Base-by-base conservation (phyloP, 2,329 filamentous ascomycete genomes). In the Fusarium sp. region DNA sequence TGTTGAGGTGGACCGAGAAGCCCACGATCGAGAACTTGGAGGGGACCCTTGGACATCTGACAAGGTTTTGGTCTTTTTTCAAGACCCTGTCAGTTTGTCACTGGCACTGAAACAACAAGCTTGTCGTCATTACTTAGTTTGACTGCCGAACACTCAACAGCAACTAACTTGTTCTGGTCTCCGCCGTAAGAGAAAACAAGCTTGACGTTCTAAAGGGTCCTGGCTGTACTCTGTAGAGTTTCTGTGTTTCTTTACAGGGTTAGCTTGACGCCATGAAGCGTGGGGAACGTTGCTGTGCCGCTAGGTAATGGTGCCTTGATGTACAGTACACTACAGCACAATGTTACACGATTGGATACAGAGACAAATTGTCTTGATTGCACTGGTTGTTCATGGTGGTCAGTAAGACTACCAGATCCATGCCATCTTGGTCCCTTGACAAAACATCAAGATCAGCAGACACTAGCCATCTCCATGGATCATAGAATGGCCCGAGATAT, bases 241-340 rank as follows among this genome's bases (percentile, higher is more conserved):
- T 50, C 45, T 15, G 11, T 51, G 6, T 25, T 49, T 45, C 55
- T 66, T 59, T 14, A 24, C 42, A 18, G 42, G 22, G 8, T 46
- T 40, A 54, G 68, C 69, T 72, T 45, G 47, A 70, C 65, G 54
- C 60, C 51, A 44, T 68, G 63, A 47, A 72, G 62, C 63, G 70
- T 63, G 65, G 72, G 65, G 66, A 73, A 59, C 46, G 29, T 34
- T 45, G 43, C 50, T 43, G 34, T 53, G 50, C 50, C 34, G 50
- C 50, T 53, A 53, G 25, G 50, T n/a, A 16, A 16, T 25, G n/a
- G 54, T 66, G 32, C 22, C 50, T 42, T 20, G 24, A 14, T 53
- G 18, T 38, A 38, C 32, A 34, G 18, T 34, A 34, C 34, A 38
- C 34, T 32, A 46, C n/a, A 49, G 45, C 43, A 40, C 32, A 42